phyloP scores from a whole-genome alignment of 2,329 filamentous ascomycete genomes.

The Tolypocladium guangdongense region DNA sequence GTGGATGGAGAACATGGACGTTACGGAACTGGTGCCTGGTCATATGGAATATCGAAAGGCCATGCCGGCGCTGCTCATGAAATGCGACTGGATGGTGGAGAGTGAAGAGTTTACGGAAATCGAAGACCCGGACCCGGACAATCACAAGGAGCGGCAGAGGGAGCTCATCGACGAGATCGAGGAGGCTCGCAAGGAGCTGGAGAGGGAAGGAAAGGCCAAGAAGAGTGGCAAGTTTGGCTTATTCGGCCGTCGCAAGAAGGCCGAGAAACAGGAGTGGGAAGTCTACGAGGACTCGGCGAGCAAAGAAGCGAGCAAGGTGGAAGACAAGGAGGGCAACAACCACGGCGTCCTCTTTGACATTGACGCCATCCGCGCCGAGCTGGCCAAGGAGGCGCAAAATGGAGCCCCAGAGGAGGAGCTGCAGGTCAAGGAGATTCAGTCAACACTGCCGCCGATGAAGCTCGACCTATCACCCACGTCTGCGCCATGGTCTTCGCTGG shows the following conservation, averaged over 20 bases:
- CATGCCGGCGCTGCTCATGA: conserved; percentile 78
- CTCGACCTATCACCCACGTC: conserved; percentile 43
- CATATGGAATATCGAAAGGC: conserved; percentile 95
- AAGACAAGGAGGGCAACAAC: conserved; percentile 37
- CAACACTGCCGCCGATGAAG: conserved; percentile 83
- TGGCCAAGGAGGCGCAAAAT: conserved; percentile 55
- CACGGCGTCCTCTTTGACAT: conserved; percentile 79
- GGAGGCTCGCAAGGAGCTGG: conserved; percentile 77
- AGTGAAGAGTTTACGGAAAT: conserved; percentile 94
- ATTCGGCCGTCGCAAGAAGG: conserved; percentile 73
- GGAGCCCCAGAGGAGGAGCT: conserved; percentile 40
- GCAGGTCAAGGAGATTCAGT: conserved; percentile 70
- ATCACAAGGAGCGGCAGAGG: conserved; percentile 75
- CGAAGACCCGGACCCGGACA: conserved; percentile 92
- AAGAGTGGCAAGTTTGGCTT: conserved; percentile 54
- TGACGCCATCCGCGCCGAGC: conserved; percentile 80
- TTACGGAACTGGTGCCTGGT: conserved; percentile 74
- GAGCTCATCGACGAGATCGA: conserved; percentile 96
- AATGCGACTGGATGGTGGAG: conserved; percentile 84
- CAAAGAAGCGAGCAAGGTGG: conserved; percentile 25
- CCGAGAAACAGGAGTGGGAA: conserved; percentile 83
- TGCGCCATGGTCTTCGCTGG: conserved; percentile 11
- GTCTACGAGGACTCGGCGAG: conserved; percentile 64
- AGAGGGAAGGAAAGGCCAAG: conserved; percentile 62
- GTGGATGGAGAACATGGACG: conserved; percentile 79